Evolutionary conservation across 31 red algal genomes (phyloP).

Genomic region (Bonnemaisonia californica): DNA sequence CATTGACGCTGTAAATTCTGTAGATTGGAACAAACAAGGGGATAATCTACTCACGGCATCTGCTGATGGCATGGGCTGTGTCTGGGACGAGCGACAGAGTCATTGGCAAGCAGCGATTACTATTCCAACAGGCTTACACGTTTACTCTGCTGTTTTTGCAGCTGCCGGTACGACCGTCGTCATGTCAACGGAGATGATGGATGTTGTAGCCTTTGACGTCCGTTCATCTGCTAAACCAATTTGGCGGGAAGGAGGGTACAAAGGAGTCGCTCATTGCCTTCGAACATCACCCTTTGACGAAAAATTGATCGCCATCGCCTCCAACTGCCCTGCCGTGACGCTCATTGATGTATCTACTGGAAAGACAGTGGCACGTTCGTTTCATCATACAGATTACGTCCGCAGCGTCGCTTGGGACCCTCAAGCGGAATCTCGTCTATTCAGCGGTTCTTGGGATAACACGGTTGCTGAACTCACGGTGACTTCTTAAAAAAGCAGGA

Average conservation of each 20-base stretch:
- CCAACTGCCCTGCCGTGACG: conserved; percentile 75
- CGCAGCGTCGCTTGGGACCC: conserved; percentile 79
- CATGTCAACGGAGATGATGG: conserved; percentile 79
- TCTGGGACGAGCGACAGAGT: conserved; percentile 84
- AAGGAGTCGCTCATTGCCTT: conserved; percentile 60
- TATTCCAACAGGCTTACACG: conserved; percentile 64
- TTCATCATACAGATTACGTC: conserved; percentile 83
- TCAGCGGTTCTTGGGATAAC: conserved; percentile 84
- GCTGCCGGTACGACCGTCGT: conserved; percentile 52
- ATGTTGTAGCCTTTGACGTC: conserved; percentile 72
- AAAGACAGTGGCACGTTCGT: conserved; percentile 26
- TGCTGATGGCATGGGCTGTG: conserved; percentile 76
- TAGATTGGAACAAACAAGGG: conserved; percentile 68
- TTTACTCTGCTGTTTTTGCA: conserved; percentile 72
- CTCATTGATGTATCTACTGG: conserved; percentile 55
- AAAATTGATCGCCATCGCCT: conserved; percentile 64
- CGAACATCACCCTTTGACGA: conserved; percentile 58
- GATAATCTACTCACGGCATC: conserved; percentile 74
- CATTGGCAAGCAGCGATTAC: conserved; percentile 70
- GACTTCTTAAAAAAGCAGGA: conserved; percentile 2
- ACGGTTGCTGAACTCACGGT: conserved; percentile 63
- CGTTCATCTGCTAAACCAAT: conserved; percentile 46
- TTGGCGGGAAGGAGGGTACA: conserved; percentile 56
- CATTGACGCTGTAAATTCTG: conserved; percentile 73
- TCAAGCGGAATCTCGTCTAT: conserved; percentile 47